Base-by-base conservation (phyloP, 1,284 basidiomycete genomes). In the Ceratorhiza oryzae-sativae region DNA sequence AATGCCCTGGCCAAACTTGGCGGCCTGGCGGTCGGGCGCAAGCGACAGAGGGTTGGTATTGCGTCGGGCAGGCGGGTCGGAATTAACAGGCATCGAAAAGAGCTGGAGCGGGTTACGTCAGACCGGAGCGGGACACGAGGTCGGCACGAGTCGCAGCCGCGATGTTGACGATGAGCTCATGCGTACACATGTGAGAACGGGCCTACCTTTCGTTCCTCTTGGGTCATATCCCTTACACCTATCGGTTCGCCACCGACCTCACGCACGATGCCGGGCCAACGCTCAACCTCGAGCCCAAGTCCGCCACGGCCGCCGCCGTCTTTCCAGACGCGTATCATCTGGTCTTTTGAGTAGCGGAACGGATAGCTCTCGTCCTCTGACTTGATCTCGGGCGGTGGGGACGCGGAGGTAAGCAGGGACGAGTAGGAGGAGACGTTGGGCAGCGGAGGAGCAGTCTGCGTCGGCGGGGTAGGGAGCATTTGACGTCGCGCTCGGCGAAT, bases 121-220 rank as follows among this genome's bases (percentile, higher is more conserved):
- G 71, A 45, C 42, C 49, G 20, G 60, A 27, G 6, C 23, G 70
- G 25, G 41, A 51, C 41, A 39, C 45, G 60, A 42, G 39, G 32
- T 32, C 23, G 60, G 23, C 59, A 59, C 48, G 61, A 61, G 51
- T 53, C 27, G 91, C 92, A 92, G 76, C 92, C 83, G 76, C 90
- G 83, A 53, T 88, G 86, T 76, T 88, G 81, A 79, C 91, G 92
- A 75, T 92, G 85, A 90, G 92, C 76, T 75, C 61, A 74, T 53
- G 6, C 51, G 72, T 77, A 75, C 73, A 61, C n/a, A 51, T 36
- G 32, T 51, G 48, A 32, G 73, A 63, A 56, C 56, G 71, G 48
- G 71, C 85, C 76, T 77, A 94, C 94, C 90, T 94, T 95, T 84
- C 90, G 94, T 84, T 96, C 94, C n/a, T 82, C 82, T 72, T 94